A percentile compares a stretch with the other conserved stretches of the same genome.
These are phyloP conservation scores for Suillus subalutaceus DNA, from an alignment of 768 basidiomycete species.

Conservation along the genomic window DNA sequence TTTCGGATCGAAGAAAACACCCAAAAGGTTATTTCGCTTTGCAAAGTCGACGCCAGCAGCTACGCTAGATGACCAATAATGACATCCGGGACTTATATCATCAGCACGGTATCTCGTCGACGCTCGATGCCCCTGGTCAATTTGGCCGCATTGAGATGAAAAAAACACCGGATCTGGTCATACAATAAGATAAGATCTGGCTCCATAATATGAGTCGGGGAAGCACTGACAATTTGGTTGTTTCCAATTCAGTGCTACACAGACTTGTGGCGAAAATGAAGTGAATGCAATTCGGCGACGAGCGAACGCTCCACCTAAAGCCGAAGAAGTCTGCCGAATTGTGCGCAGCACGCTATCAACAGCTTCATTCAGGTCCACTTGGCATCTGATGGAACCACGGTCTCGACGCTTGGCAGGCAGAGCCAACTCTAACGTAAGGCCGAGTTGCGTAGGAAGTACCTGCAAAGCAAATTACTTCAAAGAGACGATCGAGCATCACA, in stretches of 20 bases:
- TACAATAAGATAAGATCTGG: conserved; percentile 9
- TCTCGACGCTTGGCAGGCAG: conserved; percentile 58
- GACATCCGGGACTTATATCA: conserved; percentile 45
- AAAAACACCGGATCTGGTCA: conserved; percentile 91
- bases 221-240: conserved; percentile 90
- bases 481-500: conserved; percentile 12
- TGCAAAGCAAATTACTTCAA: conserved; percentile 31
- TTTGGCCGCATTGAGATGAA: conserved; percentile 82
- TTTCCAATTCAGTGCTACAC: conserved; percentile 96
- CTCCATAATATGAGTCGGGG: conserved; percentile 4
- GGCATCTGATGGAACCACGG: conserved; percentile 49
- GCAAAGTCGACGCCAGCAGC: conserved; percentile 93
- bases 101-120: conserved; percentile 42
- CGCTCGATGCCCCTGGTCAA: conserved; percentile 38
- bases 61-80: conserved; percentile 65
- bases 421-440: conserved; percentile 83
- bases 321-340: conserved; percentile 69
- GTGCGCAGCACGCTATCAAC: conserved; percentile 85
- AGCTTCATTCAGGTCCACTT: conserved; percentile 74
- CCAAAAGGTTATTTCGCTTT: conserved; percentile 88
- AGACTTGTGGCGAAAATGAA: conserved; percentile 89
- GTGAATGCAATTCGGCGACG: conserved; percentile 88
- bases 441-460: conserved; percentile 63
- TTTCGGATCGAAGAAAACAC: conserved; percentile 85
- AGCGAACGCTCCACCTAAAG: conserved; percentile 49